Base-by-base conservation (phyloP, 257 asterid genomes). In the Mitragyna speciosa region DNA sequence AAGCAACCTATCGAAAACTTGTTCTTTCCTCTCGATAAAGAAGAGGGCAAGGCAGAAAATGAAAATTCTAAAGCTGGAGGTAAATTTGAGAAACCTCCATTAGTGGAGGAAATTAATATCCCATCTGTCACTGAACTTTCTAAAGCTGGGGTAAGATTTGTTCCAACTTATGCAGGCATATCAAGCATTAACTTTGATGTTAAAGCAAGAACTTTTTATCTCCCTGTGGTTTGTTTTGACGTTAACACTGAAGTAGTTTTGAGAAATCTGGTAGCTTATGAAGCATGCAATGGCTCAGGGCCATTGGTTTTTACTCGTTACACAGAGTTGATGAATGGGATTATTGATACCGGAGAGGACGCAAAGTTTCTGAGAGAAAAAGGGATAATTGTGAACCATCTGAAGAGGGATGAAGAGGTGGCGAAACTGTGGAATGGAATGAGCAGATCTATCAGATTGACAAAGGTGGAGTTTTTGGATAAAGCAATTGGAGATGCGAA, bases 241-340 rank as follows among this genome's bases (percentile, higher is more conserved):
- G 66, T 69, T 7, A 84, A 86, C 24, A 67, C 85, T 0, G 86
- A 82, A 76, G 85, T 86, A 0, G 79, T 84, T 14, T 30, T 86
- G 72, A 76, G 88, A 67, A 86, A 86, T 73, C 20, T 86, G 78
- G 86, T 86, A 48, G 89, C 88, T 11, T 86, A 86, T 12, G 89
- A 86, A 54, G 83, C 89, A 0, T 86, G 88, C 76, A 74, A 36
- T 7, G 85, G 83, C n/a, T 76, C 84, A 33, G 83, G 87, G 20
- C 77, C 82, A 2, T 61, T 86, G 81, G 61, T 86, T 75, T 82
- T 86, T 22, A 78, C 87, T 14, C 83, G 89, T 2, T 86, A 82
- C 85, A 82, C 85, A 0, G 87, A 86, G 52, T 49, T 86, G 4
- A 86, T 84, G 88, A 86, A 86, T 12, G 89, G 85, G n/a, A 84